Conservation (phyloP, 192 early-diverging fungal genomes). For the Coemansia sp. region DNA sequence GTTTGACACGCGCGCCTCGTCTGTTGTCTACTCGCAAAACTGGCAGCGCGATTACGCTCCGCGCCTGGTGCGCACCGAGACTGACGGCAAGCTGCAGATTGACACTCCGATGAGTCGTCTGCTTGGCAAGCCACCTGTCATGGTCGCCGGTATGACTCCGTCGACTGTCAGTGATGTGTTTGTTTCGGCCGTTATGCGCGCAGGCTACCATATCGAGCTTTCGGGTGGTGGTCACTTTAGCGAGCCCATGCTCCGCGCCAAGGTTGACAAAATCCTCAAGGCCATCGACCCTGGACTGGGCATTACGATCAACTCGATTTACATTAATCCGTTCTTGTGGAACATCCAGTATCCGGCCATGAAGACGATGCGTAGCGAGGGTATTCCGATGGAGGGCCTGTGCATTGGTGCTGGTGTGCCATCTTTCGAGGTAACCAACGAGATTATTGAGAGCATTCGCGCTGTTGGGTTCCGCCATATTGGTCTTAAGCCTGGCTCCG, state of each 20-base stretch:
- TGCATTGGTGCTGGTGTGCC: slow-evolving; percentile 92
- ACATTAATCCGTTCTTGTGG: slow-evolving; percentile 89
- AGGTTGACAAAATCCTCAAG: slow-evolving; percentile 79
- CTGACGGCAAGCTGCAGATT: slow-evolving; percentile 72
- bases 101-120: slow-evolving; percentile 87
- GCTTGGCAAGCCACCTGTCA: slow-evolving; percentile 83
- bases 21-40: slow-evolving; percentile 78
- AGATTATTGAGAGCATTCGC: slow-evolving; percentile 77
- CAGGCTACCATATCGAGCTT: slow-evolving; percentile 88
- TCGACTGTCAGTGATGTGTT: slow-evolving; percentile 79
- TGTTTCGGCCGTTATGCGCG: slow-evolving; percentile 83
- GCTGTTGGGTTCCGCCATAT: slow-evolving; percentile 80
- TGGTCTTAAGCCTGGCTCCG: slow-evolving; percentile 87
- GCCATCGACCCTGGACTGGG: slow-evolving; percentile 76
- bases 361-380: slow-evolving; percentile 79
- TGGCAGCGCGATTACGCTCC: slow-evolving; percentile 86
- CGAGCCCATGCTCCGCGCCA: slow-evolving; percentile 70
- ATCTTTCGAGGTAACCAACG: slow-evolving; percentile 80
- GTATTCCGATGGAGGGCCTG: slow-evolving; percentile 91
- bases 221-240: slow-evolving; percentile 93
- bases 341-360: slow-evolving; percentile 83
- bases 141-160: slow-evolving; percentile 95
- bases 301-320: slow-evolving; percentile 85
- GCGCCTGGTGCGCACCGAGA: slow-evolving; percentile 67
- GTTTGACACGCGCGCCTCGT: slow-evolving; percentile 72